Base-by-base conservation (phyloP, 495 filamentous ascomycete genomes). In the Sphaerosporella brunnea region DNA sequence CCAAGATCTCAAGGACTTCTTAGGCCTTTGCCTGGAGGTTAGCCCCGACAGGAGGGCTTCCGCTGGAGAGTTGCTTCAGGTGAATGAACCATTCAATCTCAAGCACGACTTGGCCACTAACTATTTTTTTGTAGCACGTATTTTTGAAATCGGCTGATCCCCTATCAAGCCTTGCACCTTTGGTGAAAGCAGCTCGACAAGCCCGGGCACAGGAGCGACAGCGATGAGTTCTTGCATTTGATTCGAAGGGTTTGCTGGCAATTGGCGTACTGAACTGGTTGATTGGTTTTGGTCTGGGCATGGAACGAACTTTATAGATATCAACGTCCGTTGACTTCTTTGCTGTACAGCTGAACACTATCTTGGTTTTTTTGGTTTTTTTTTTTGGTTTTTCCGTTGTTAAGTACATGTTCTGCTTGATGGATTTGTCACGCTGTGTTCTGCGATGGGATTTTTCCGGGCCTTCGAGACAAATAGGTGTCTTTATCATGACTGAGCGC, bases 31-130 rank as follows among this genome's bases (percentile, higher is more conserved):
- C 2, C 69, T 97, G 36, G 90, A 88, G 70, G 90, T 97, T 2
- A 88, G 94, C 52, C 88, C 90, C 4, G 90, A 96, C 63, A 93
- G 93, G 74, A 72, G 90, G 64, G 84, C 87, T 11, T 93, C 84
- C 54, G 90, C 90, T 10, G 81, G 92, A 64, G 87, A 95, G 65
- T 66, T 97, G 25, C 69, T 97, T 55, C 76, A 80, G 67, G 88
- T 94, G 73, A 62, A 75, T 67, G 41, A 46, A 5, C 8, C 40
- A 44, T 34, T 48, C 46, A 44, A 9, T 19, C 45, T n/a, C n/a
- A n/a, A n/a, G n/a, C n/a, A n/a, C n/a, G n/a, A n/a, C n/a, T n/a
- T n/a, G n/a, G n/a, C n/a, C n/a, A n/a, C n/a, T n/a, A n/a, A n/a
- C n/a, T n/a, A n/a, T n/a, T n/a, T n/a, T n/a, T n/a, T n/a, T 34